Base-by-base conservation (phyloP, 2,329 filamentous ascomycete species). In the Coniochaeta sp. region DNA sequence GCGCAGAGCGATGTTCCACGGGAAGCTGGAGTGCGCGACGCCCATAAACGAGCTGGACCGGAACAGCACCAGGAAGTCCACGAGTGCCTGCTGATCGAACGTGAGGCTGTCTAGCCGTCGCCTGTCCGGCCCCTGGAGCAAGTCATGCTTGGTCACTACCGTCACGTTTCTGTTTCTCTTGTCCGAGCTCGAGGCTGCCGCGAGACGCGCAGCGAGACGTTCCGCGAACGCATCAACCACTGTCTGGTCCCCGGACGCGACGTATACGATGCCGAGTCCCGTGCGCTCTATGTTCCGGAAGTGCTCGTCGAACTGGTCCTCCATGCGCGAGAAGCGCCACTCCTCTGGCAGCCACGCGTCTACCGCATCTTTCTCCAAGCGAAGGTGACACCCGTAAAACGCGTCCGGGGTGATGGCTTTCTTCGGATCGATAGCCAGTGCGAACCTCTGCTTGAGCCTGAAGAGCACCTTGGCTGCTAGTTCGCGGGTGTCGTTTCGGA, bases 11-110 rank as follows among this genome's bases (percentile, higher is more conserved):
- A 73, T 64, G 5, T 65, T 72, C 71, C 71, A 73, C 6, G 70
- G 68, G 50, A 72, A 72, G 52, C 70, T 72, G 1, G 70, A 71
- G 58, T 68, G 66, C 12, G 69, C 69, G 1, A 72, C 70, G 16
- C 71, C 71, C 69, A 72, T 71, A 36, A 73, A 73, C 0, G 65
- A 64, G 59, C 68, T 71, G 42, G 70, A 65, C 61, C 67, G 69
- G 62, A 71, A 71, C 63, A 73, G 66, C 54, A 72, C 64, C 44
- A 71, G 36, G 19, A 72, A 72, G 62, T 73, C 71, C 5, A 72
- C 65, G 56, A 72, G 64, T 2, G 65, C 71, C 61, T 71, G 71
- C 64, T 73, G 70, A 55, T 72, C 71, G 42, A 72, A 73, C 1
- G 69, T 69, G 14, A 73, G 58, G 22, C 55, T 50, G 3, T 68